Base-by-base conservation (phyloP, 2,329 filamentous ascomycete genomes). In the Diaporthe sp. region DNA sequence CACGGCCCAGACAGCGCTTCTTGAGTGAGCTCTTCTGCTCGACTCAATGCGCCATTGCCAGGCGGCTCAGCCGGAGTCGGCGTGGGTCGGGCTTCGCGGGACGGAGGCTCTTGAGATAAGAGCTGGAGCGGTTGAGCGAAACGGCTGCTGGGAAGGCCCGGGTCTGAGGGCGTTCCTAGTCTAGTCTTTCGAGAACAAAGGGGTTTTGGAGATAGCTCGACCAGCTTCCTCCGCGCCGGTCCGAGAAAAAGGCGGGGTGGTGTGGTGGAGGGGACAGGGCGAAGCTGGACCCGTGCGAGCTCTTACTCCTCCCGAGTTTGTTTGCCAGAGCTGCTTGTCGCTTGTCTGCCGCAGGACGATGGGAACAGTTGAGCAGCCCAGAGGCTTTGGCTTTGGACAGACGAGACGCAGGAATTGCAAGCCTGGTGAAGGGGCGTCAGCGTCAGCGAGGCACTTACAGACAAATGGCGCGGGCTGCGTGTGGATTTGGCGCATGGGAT, bases 191-290 rank as follows among this genome's bases (percentile, higher is more conserved):
- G 65, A 19, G 65, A 42, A 70, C 65, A 70, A 68, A 68, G 65
- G n/a, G 37, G 34, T 55, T 70, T 34, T 70, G 34, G 51, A 70
- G 46, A 51, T 67, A 51, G 25, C 28, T 60, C 39, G 46, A 71
- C 71, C 60, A 49, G 34, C 73, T 65, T 76, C 39, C 55, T 46
- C 55, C 12, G 60, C 42, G 75, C 51, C 60, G 68, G 70, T 65
- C 75, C 61, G 61, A 49, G 25, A n/a, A 28, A 72, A 75, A 55
- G 61, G 71, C 28, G 75, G 73, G 75, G 75, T 75, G 74, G 57
- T 44, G 46, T 44, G 42, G 57, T 61, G 58, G 58, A 60, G 72
- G 58, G 19, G 49, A n/a, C 49, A 42, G 46, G 72, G 60, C 34
- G 72, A 44, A 17, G 57, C 70, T 49, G 72, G 61, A 67, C 74